Conservation (phyloP, 2,329 filamentous ascomycete species). For the Aspergillus neotritici region DNA sequence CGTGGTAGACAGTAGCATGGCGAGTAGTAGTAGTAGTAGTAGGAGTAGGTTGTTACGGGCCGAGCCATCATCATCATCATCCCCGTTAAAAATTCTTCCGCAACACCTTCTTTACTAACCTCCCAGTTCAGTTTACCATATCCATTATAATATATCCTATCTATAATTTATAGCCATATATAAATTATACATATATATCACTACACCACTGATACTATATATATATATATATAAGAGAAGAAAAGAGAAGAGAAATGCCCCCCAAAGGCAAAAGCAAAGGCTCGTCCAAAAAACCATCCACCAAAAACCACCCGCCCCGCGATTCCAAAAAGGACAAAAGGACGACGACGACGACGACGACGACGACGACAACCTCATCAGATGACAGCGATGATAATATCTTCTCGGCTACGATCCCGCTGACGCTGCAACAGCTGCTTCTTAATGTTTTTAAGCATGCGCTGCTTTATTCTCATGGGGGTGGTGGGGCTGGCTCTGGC, state of each 20-base stretch:
- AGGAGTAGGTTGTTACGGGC: too few relatives aligned
- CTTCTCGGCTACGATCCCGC: constrained; percentile 36
- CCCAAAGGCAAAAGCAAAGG: too few relatives aligned
- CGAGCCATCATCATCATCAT: too few relatives aligned
- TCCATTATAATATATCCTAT: background rate
- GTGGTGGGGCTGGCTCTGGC: too few relatives aligned
- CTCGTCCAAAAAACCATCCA: constrained; percentile 2
- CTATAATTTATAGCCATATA: background rate
- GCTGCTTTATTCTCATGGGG: constrained; percentile 40
- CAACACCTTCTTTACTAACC: too few relatives aligned
- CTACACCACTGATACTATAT: too few relatives aligned
- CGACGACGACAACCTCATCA: constrained; percentile 1
- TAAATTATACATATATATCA: too few relatives aligned
- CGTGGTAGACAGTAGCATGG: too few relatives aligned
- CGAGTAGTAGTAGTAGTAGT: too few relatives aligned
- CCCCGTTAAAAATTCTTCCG: too few relatives aligned
- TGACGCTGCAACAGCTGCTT: constrained; percentile 61
- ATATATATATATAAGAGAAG: background rate
- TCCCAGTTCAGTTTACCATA: background rate
- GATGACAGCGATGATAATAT: constrained; percentile 11
- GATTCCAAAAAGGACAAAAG: constrained; percentile 10
- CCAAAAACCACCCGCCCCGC: background rate
- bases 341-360: constrained; percentile 3
- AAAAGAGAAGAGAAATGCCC: constrained; percentile 9
- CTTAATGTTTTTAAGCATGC: constrained; percentile 67